phyloP scores from a whole-genome alignment of 1,284 basidiomycete species.

The Apiotrichum mycotoxinovorans region DNA sequence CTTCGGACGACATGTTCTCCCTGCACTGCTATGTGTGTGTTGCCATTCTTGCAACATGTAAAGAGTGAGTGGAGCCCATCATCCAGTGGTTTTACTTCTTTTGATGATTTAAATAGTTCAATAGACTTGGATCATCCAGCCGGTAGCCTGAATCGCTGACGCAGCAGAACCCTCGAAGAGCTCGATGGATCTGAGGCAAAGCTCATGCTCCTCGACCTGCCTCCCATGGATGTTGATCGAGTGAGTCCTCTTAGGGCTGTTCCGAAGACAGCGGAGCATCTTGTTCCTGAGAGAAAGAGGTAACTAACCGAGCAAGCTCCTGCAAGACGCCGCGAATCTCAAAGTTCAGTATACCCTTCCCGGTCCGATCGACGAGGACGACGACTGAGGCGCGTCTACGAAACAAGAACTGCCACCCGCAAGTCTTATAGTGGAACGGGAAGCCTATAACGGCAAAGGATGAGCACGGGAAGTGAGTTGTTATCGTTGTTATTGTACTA shows the following conservation, averaged over 20 bases:
- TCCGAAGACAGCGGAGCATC: background rate
- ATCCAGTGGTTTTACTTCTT: too few relatives aligned
- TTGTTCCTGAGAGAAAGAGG: background rate
- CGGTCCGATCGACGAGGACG: constrained; percentile 27
- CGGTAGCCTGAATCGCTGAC: constrained; percentile 1
- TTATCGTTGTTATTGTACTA: background rate
- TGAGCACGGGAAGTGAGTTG: background rate
- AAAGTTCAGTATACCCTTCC: constrained; percentile 35
- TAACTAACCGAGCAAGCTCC: constrained; percentile 21
- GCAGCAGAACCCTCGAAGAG: constrained; percentile 36
- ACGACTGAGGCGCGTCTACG: background rate
- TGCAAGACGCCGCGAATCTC: constrained; percentile 44
- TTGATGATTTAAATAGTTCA: too few relatives aligned
- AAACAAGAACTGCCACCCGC: background rate
- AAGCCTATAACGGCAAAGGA: background rate
- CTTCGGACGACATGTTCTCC: constrained; percentile 45
- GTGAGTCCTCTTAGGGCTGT: constrained; percentile 24
- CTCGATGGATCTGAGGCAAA: constrained; percentile 46
- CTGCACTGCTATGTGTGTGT: constrained; percentile 49
- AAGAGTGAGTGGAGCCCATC: constrained; percentile 35
- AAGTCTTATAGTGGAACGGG: too few relatives aligned
- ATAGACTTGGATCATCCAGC: too few relatives aligned
- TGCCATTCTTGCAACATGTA: constrained; percentile 43
- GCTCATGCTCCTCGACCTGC: constrained; percentile 46
- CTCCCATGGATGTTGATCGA: constrained; percentile 46